Evolutionary conservation across 2,329 filamentous ascomycete genomes (phyloP), one percentile per base, ranked within the genome.

Genomic region (Fusarium sp.): DNA sequence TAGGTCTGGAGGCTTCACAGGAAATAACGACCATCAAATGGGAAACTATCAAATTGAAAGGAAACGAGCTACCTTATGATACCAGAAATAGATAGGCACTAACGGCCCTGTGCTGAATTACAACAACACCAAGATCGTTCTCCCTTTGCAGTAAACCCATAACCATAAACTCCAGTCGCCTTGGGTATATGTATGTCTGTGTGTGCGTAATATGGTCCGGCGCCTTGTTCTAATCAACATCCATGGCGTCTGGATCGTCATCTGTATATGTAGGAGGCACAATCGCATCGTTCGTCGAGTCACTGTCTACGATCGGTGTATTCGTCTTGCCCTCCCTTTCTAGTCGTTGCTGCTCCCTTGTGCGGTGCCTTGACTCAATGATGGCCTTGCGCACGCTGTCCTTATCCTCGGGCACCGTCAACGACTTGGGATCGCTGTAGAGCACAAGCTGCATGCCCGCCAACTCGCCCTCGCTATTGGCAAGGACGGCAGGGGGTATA

Each of bases 301-400:
- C 70, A 9, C 61, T 31, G 13, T 61, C 55, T 38, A 64, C 65
- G 20, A 23, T 55, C 10, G 55, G 42, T 9, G 38, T 8, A 27
- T 29, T 38, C 29, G 68, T 62, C 60, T 67, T 66, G 18, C 69
- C 72, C 66, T 79, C 77, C 58, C 75, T 74, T 73, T 82, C 81
- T 58, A 76, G 76, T 64, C 80, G 82, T 75, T 89, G 87, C 77
- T 77, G 81, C 71, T 91, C 88, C 58, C 91, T 83, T 33, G 88
- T 84, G 59, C 93, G 85, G 50, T 86, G 87, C 57, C 93, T 86
- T 2, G 92, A 88, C 78, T 97, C 94, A 57, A 95, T 83, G 69
- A 97, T 93, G 8, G 93, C 93, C 78, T 90, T 93, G 64, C 93
- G 86, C 67, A 97, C 92, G 67, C 87, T 90, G 77, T 95, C 91